Conservation (phyloP, 371 early-diverging fungal species). For the Choanephora cucurbitarum region DNA sequence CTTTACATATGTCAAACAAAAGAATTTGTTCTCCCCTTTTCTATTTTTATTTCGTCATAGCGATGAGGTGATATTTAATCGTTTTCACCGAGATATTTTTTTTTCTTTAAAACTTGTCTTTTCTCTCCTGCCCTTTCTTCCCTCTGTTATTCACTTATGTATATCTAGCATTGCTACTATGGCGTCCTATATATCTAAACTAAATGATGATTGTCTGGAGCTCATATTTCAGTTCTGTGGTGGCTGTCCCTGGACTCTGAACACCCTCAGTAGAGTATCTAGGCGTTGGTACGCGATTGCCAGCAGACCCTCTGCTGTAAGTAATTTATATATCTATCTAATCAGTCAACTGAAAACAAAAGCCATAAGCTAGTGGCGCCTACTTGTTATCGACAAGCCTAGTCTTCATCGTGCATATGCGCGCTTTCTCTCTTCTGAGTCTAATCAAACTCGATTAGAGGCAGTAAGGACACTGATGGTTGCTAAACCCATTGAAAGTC, state of each 20-base stretch:
- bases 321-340: background rate
- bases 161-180: no score
- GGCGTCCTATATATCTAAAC: background rate
- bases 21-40: no score
- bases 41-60: no score
- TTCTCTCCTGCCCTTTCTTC: no score
- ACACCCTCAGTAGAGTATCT: constrained; percentile 15
- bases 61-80: no score
- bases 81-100: no score
- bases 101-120: no score
- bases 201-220: constrained; percentile 25
- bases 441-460: constrained; percentile 5
- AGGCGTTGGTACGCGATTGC: constrained; percentile 25
- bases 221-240: constrained; percentile 18
- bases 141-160: no score
- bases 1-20: no score
- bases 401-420: constrained; percentile 8
- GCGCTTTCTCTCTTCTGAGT: constrained; percentile 15
- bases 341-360: background rate
- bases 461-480: constrained; percentile 11
- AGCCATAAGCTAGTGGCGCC: constrained; percentile 13
- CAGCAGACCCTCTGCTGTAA: constrained; percentile 21
- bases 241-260: constrained; percentile 25
- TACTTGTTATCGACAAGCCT: constrained; percentile 11
- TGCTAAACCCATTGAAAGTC: constrained; percentile 21